These are phyloP conservation scores for Penicillium goetzii DNA, from an alignment of 495 filamentous ascomycete species.

Conservation along the genomic window DNA sequence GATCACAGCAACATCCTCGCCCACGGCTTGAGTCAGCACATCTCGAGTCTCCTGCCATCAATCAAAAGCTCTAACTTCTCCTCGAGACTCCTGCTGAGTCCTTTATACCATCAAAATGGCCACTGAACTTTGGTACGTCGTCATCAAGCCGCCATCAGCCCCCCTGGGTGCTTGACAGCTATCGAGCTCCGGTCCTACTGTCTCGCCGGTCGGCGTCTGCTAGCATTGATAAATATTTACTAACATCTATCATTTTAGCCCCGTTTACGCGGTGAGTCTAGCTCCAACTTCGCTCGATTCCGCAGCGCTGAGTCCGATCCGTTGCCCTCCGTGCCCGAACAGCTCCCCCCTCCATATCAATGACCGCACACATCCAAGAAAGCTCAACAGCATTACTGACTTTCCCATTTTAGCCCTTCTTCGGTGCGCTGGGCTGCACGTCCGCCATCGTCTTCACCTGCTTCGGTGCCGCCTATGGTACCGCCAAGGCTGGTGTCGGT, in stretches of 20 bases:
- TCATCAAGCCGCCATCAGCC: conserved; percentile 39
- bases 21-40: conserved; percentile 31
- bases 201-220: conserved; percentile 10
- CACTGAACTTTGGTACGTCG: conserved; percentile 68
- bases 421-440: conserved; percentile 98
- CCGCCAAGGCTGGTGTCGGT: conserved; percentile 98
- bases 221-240: conserved; percentile 33
- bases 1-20: conserved; percentile 37
- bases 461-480: conserved; percentile 97
- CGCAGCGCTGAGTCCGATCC: conserved; percentile 11
- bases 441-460: conserved; percentile 99
- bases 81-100: conserved; percentile 19
- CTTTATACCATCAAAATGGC: conserved; percentile 54
- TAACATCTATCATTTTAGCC: conserved; percentile 62
- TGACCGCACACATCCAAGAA: conserved; percentile 6
- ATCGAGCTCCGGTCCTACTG: conserved; percentile 33
- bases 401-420: conserved; percentile 76
- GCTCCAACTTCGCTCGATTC: conserved; percentile 53
- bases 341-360: conserved; percentile 23
- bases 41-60: conserved; percentile 28
- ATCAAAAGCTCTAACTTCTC: conserved; percentile 23
- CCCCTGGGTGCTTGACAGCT: conserved; percentile 32
- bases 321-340: conserved; percentile 20
- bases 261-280: conserved; percentile 96
- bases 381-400: conserved; percentile 32